Conservation (phyloP, 2,329 filamentous ascomycete species). For the Talaromyces albobiverticillius region DNA sequence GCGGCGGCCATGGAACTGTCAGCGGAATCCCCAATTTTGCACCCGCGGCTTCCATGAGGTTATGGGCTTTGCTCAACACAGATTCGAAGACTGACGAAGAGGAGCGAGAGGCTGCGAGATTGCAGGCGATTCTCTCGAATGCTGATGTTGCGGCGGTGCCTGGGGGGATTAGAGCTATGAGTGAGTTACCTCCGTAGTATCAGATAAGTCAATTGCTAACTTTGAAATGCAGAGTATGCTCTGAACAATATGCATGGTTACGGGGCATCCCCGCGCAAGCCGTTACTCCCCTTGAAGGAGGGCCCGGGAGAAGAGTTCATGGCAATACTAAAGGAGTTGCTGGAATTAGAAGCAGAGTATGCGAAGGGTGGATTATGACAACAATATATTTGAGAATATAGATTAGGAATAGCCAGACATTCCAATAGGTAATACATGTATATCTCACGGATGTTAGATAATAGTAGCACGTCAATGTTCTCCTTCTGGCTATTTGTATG, state of each 20-base stretch:
- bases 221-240: slow-evolving; percentile 19
- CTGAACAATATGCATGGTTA: slow-evolving; percentile 22
- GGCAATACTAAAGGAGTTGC: slow-evolving; percentile 16
- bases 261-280: slow-evolving; percentile 18
- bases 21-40: slow-evolving; percentile 25
- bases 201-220: background rate
- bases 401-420: too few relatives aligned
- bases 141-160: slow-evolving; percentile 23
- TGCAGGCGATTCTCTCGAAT: slow-evolving; percentile 21
- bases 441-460: too few relatives aligned
- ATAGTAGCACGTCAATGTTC: too few relatives aligned
- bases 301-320: slow-evolving; percentile 20
- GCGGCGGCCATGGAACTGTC: slow-evolving; percentile 24
- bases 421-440: too few relatives aligned
- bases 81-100: slow-evolving; percentile 15
- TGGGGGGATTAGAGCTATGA: slow-evolving; percentile 23
- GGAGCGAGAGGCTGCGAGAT: slow-evolving; percentile 14
- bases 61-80: slow-evolving; percentile 22
- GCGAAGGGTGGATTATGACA: background rate
- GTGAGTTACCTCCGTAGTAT: slow-evolving; percentile 14
- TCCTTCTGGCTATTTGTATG: too few relatives aligned
- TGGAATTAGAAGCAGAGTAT: slow-evolving; percentile 17
- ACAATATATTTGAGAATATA: too few relatives aligned
- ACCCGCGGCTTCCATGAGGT: slow-evolving; percentile 21
- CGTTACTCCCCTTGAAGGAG: slow-evolving; percentile 19